Evolutionary conservation across 305 asterid genomes (phyloP).

Genomic region (Fraxinus sp.): DNA sequence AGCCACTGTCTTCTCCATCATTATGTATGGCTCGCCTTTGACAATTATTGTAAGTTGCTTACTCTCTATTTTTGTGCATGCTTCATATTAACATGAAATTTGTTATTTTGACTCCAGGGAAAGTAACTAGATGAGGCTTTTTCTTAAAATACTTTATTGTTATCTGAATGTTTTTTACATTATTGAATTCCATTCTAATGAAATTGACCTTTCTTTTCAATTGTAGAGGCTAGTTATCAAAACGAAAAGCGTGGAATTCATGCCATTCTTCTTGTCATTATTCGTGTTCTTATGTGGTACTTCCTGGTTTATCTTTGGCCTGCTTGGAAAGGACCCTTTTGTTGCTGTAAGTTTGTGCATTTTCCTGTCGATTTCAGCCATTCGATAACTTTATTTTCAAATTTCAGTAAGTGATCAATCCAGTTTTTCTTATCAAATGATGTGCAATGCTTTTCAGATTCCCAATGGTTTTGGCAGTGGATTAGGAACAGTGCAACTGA

Average conservation of each 20-base stretch:
- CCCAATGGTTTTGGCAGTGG: conserved; percentile 76
- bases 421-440: not conserved
- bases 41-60: conserved; percentile 61
- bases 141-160: not conserved
- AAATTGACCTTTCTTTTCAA: not conserved
- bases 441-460: conserved; percentile 40
- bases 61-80: not conserved
- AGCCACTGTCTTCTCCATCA: conserved; percentile 67
- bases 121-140: too few species aligned
- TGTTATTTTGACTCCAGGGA: too few species aligned
- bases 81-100: not conserved
- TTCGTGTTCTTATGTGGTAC: conserved; percentile 86
- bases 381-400: not conserved
- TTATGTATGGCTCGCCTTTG: conserved; percentile 78
- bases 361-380: not conserved
- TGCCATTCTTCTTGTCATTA: conserved; percentile 86
- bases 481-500: conserved; percentile 65
- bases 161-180: not conserved
- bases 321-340: conserved; percentile 80
- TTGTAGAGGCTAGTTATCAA: conserved; percentile 78
- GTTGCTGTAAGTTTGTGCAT: conserved; percentile 60
- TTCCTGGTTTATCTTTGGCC: conserved; percentile 83
- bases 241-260: conserved; percentile 87
- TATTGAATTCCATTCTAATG: not conserved
- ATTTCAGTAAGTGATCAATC: not conserved